These are phyloP conservation scores for Globisporangium spiculum DNA, from an alignment of 352 stramenopile genomes.

Conservation along the genomic window DNA sequence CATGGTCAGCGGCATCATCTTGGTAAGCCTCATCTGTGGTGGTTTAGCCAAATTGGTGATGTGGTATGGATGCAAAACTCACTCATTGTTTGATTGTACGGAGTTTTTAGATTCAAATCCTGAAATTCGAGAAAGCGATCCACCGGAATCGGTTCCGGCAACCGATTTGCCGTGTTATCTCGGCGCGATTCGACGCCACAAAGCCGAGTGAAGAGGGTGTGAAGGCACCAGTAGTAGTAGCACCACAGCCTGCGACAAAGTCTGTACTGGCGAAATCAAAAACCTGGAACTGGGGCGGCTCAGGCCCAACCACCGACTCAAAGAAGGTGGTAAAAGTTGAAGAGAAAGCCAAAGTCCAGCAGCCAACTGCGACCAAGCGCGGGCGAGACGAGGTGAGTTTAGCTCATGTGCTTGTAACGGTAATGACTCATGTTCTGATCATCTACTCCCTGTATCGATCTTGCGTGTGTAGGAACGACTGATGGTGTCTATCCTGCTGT, in stretches of 20 bases:
- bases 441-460: not conserved
- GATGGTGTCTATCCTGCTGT: conserved; percentile 34
- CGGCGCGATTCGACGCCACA: conserved; percentile 13
- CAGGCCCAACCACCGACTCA: not conserved
- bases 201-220: not conserved
- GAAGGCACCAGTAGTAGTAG: not conserved
- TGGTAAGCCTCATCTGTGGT: conserved; percentile 22
- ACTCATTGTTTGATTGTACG: not conserved
- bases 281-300: conserved; percentile 16
- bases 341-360: not conserved
- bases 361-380: not conserved
- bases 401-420: not conserved
- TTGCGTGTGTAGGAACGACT: conserved; percentile 13
- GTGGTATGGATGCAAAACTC: not conserved
- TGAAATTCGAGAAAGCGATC: conserved; percentile 62
- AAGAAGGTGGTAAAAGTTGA: not conserved
- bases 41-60: not conserved
- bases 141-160: conserved; percentile 55
- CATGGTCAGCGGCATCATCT: conserved; percentile 43
- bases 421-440: not conserved
- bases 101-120: conserved; percentile 25
- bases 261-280: not conserved
- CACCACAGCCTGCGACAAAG: not conserved
- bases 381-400: conserved; percentile 12
- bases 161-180: conserved; percentile 31